Base-by-base conservation (phyloP, 2,329 filamentous ascomycete genomes). In the Gyromitra esculenta region DNA sequence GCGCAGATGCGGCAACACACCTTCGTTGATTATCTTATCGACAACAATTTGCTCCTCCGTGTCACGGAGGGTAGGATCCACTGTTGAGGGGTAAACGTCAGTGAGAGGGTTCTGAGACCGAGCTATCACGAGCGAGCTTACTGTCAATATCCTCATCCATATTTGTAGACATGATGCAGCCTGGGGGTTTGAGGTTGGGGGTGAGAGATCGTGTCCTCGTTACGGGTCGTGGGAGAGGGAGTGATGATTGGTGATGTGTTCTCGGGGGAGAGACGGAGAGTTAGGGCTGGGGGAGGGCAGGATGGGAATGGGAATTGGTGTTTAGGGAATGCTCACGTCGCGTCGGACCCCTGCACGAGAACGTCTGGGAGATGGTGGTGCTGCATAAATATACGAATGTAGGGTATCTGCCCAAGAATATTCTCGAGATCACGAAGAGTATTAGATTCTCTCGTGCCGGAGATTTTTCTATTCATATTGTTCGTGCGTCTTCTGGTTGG, bases 1-100 rank as follows among this genome's bases (percentile, higher is more conserved):
- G 21, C 43, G 15, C 41, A 25, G 15, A 52, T 43, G 9, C 5
- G 15, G 8, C 39, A 67, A 71, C 79, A 65, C 86, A 91, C 91
- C 92, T 86, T 99, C 96, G 81, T 98, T 98, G 85, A 98, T 94
- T 77, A 97, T 87, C 85, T 96, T 94, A 84, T 81, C 80, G 1
- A 79, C 77, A 15, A 81, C 77, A 56, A 81, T 79, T 48, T 80
- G 79, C 65, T 81, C 91, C 75, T 94, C 91, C 77, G 89, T 63
- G 35, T 79, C 78, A 43, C 78, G 78, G 52, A 77, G 56, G 52
- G 64, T 72, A 31, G 77, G 73, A 54, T 79, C 79, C 76, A 80
- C 79, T 80, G 45, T 52, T 73, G 48, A 21, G 39, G 21, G 35
- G 25, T n/a, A 45, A 75, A 48, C 69, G 62, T 77, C 35, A 74